A percentile compares a stretch with the other conserved stretches of the same genome.
phyloP scores from a whole-genome alignment of 495 filamentous ascomycete genomes.

The Bacidia gigantensis region DNA sequence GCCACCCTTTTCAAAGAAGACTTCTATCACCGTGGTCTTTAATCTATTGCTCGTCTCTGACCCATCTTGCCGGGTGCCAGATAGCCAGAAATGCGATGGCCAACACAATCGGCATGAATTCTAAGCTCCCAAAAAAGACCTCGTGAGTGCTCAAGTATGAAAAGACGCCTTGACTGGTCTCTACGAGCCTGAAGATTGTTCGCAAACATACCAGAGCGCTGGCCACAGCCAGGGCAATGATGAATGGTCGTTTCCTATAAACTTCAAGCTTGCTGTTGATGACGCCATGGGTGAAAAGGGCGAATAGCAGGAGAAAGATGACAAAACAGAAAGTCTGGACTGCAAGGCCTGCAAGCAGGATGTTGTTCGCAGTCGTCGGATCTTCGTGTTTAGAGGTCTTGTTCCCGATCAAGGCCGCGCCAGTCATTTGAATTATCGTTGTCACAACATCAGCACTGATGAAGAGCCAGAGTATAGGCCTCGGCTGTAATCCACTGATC shows the following conservation, averaged over 20 bases:
- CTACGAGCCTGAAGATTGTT: constrained; percentile 39
- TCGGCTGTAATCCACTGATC: constrained; percentile 14
- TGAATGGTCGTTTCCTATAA: constrained; percentile 17
- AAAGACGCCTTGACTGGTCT: constrained; percentile 37
- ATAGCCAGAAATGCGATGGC: constrained; percentile 29
- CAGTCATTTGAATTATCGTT: constrained; percentile 37
- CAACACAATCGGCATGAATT: constrained; percentile 38
- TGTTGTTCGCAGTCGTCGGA: constrained; percentile 34
- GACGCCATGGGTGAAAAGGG: constrained; percentile 17
- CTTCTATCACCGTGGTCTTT: no score
- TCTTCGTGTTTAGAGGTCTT: constrained; percentile 28
- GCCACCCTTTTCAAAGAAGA: no score
- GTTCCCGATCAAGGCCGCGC: constrained; percentile 35
- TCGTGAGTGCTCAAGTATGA: constrained; percentile 31
- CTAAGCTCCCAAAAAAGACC: constrained; percentile 36
- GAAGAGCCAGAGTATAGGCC: constrained; percentile 32
- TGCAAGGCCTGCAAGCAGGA: constrained; percentile 36
- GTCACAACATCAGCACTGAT: constrained; percentile 35
- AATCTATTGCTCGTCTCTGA: no score
- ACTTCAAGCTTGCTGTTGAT: constrained; percentile 5
- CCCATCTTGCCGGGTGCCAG: constrained; percentile 36
- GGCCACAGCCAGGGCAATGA: constrained; percentile 26
- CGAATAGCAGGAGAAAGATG: constrained; percentile 32
- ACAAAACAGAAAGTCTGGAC: constrained; percentile 37
- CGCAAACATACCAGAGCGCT: constrained; percentile 38